These are phyloP conservation scores for Candida tetrigidarum DNA, from an alignment of 1,139 yeast species.

Conservation along the genomic window DNA sequence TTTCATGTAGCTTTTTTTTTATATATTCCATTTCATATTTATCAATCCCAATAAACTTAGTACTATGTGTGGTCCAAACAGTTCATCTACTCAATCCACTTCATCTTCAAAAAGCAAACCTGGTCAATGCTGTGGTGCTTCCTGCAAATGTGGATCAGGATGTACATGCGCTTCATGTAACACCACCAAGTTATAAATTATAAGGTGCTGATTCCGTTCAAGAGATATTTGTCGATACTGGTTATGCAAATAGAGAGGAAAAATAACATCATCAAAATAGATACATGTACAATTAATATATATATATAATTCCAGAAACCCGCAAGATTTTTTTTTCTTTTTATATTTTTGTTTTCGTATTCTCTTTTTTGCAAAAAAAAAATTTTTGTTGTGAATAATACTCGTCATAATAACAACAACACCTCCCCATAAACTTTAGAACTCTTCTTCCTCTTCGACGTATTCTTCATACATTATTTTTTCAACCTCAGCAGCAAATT, in stretches of 20 bases:
- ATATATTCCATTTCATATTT: not conserved
- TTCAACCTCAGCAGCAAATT: conserved; percentile 9
- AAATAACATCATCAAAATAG: not conserved
- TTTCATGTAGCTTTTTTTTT: not conserved
- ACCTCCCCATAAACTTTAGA: not conserved
- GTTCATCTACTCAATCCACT: conserved; percentile 20
- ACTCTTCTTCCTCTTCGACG: conserved; percentile 8
- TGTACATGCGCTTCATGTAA: conserved; percentile 46
- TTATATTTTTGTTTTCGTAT: not conserved
- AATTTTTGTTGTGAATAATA: not conserved
- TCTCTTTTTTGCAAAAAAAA: not conserved
- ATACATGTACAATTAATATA: not conserved
- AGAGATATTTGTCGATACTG: no score
- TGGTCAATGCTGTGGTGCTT: conserved; percentile 36
- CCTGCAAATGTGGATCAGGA: conserved; percentile 48
- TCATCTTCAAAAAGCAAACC: conserved; percentile 14
- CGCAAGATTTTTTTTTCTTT: not conserved
- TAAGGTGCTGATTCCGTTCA: no score
- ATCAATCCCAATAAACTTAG: not conserved
- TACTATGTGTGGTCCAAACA: conserved; percentile 28
- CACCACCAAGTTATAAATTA: conserved; percentile 42
- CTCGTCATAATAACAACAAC: not conserved
- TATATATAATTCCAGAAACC: not conserved
- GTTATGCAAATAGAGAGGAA: no score
- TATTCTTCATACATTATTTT: conserved; percentile 10